Evolutionary conservation across 192 early-diverging fungal genomes (phyloP).

Genomic region (Spizellomyces punctatus): DNA sequence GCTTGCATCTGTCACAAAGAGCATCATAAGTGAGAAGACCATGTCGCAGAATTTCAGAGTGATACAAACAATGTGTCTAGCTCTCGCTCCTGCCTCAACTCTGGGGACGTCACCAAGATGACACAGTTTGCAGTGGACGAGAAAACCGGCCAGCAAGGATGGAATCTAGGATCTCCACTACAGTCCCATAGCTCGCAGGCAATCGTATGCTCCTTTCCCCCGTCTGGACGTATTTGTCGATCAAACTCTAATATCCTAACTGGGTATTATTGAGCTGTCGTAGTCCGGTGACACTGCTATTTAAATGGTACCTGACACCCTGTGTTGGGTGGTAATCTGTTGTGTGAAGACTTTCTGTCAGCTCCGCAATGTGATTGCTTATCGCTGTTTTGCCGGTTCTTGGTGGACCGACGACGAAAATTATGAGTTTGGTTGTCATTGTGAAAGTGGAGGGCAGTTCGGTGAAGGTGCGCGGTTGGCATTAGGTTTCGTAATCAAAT

Average conservation of each 20-base stretch:
- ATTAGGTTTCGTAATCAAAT: neutral
- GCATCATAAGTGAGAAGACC: neutral
- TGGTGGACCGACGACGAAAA: slow-evolving; percentile 47
- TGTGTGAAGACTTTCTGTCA: slow-evolving; percentile 38
- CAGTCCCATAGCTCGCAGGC: slow-evolving; percentile 55
- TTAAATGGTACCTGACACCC: slow-evolving; percentile 43
- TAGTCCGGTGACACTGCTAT: neutral
- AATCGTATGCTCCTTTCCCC: slow-evolving; percentile 10
- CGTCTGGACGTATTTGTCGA: slow-evolving; percentile 19
- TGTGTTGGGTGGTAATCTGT: slow-evolving; percentile 47
- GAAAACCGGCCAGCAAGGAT: slow-evolving; percentile 41
- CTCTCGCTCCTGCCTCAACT: slow-evolving; percentile 46
- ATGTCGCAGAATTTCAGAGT: neutral
- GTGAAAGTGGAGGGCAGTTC: neutral
- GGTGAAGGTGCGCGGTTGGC: neutral
- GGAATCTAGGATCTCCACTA: slow-evolving; percentile 45
- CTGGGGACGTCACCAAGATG: slow-evolving; percentile 40
- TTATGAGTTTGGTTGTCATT: slow-evolving; percentile 37
- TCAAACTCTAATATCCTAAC: slow-evolving; percentile 44
- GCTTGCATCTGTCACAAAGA: slow-evolving; percentile 27
- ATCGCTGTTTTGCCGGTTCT: slow-evolving; percentile 48
- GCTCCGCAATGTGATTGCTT: slow-evolving; percentile 47
- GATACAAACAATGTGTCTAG: slow-evolving; percentile 42
- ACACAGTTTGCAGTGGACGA: slow-evolving; percentile 36
- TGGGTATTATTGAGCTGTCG: neutral